Evolutionary conservation across 257 asterid species (phyloP).

Genomic region (Solanum bulbocastanum): DNA sequence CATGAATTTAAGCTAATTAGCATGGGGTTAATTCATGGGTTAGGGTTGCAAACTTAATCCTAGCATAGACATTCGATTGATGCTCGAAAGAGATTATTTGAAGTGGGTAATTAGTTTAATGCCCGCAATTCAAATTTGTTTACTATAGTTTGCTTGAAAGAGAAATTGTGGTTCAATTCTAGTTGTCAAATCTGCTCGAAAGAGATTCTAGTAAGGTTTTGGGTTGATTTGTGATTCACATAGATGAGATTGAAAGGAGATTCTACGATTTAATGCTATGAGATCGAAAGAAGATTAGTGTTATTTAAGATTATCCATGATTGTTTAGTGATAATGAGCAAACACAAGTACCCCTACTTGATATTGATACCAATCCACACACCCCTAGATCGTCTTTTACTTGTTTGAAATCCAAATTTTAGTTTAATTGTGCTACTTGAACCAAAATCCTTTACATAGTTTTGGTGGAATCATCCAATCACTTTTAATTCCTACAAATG

Average conservation of each 20-base stretch:
- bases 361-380: neutral
- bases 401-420: neutral
- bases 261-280: neutral
- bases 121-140: neutral
- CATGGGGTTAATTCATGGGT: neutral
- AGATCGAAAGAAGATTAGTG: neutral
- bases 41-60: neutral
- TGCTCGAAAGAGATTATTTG: neutral
- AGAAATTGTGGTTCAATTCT: neutral
- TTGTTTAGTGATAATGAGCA: neutral
- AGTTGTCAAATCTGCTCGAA: neutral
- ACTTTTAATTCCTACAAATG: neutral
- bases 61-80: neutral
- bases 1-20: neutral
- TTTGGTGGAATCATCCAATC: neutral
- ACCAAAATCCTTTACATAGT: neutral
- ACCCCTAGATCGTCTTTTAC: neutral
- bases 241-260: neutral
- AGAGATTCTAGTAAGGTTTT: neutral
- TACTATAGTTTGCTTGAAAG: neutral
- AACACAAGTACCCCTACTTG: neutral
- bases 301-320: neutral
- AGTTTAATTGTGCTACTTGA: neutral
- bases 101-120: neutral
- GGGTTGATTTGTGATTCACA: neutral